Evolutionary conservation across 2,329 filamentous ascomycete genomes (phyloP).

Genomic region (Alternaria consortialis): DNA sequence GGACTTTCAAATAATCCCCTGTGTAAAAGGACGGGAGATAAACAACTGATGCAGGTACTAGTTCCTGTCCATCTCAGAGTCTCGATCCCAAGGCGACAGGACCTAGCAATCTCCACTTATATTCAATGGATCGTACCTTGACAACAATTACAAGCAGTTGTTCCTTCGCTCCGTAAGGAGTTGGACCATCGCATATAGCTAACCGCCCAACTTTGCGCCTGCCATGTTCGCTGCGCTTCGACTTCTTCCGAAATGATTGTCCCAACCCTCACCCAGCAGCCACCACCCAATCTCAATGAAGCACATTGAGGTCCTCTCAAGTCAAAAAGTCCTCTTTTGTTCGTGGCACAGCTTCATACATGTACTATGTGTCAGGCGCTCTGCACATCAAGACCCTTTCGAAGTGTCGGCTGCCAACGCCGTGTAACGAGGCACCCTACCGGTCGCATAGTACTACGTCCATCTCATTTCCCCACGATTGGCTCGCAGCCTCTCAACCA

Average conservation of each 20-base stretch:
- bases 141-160: not conserved
- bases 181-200: slow-evolving; percentile 1
- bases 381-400: slow-evolving; percentile 44
- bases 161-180: not conserved
- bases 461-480: slow-evolving; percentile 16
- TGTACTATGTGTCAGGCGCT: slow-evolving; percentile 19
- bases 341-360: slow-evolving; percentile 7
- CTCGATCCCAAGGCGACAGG: not conserved
- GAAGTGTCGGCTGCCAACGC: slow-evolving; percentile 31
- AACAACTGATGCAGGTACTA: slow-evolving; percentile 26
- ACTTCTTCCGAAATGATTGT: slow-evolving; percentile 4
- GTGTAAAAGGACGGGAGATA: slow-evolving; percentile 4
- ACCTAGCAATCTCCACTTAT: slow-evolving; percentile 9
- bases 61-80: not conserved
- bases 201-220: slow-evolving; percentile 5
- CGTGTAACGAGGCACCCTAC: slow-evolving; percentile 37
- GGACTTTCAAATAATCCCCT: slow-evolving; percentile 4
- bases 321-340: slow-evolving; percentile 14
- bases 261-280: not conserved
- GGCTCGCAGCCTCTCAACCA: slow-evolving; percentile 5
- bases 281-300: not conserved
- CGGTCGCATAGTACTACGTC: slow-evolving; percentile 23
- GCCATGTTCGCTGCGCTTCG: slow-evolving; percentile 7
- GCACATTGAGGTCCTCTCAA: not conserved
- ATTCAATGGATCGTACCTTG: not conserved